phyloP scores from a whole-genome alignment of 495 filamentous ascomycete species.

The Talaromyces thailandensis region DNA sequence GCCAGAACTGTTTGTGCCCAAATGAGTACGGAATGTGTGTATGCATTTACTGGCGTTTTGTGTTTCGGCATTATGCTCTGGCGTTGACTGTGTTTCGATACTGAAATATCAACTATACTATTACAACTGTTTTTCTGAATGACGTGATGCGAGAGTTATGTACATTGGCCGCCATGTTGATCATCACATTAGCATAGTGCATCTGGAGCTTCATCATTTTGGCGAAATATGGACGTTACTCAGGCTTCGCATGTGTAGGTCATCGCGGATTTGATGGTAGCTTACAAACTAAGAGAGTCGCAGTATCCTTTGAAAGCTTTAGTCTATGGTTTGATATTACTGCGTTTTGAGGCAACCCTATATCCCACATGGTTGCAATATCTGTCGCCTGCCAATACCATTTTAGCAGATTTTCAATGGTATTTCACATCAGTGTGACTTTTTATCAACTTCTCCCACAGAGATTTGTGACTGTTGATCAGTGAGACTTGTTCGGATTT shows the following conservation, averaged over 20 bases:
- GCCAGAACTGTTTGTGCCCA: slow-evolving; percentile 66
- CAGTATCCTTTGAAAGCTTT: neutral
- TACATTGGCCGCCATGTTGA: neutral
- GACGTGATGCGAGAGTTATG: too few species aligned
- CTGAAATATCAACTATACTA: neutral
- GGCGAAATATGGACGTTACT: neutral
- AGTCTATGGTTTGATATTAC: neutral
- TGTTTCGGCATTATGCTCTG: neutral
- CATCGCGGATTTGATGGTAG: neutral
- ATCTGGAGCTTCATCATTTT: neutral
- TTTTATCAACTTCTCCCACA: too few species aligned
- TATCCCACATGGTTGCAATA: neutral
- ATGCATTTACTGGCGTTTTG: slow-evolving; percentile 5
- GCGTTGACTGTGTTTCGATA: neutral
- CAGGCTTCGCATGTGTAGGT: neutral
- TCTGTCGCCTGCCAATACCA: neutral
- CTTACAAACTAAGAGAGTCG: neutral
- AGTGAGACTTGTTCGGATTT: neutral
- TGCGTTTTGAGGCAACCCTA: neutral
- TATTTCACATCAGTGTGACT: neutral
- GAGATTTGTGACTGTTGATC: too few species aligned
- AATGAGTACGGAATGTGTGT: neutral
- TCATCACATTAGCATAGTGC: neutral
- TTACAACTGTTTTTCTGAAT: neutral
- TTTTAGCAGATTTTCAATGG: neutral